These are phyloP conservation scores for Corrigiola litoralis DNA, from an alignment of 179 eudicot species.

Conservation along the genomic window DNA sequence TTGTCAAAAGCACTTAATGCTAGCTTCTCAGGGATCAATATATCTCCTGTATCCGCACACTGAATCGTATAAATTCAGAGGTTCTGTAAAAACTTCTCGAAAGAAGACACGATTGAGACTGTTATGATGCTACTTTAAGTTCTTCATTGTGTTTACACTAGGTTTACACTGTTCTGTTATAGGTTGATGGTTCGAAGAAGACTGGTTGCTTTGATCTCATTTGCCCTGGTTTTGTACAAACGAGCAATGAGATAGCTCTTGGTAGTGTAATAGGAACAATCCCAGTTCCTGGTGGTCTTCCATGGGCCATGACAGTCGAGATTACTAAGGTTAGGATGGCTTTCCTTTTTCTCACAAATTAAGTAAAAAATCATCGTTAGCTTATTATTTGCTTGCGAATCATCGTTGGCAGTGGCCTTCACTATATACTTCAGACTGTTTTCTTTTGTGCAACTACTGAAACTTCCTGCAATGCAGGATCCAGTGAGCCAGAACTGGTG, in stretches of 20 bases:
- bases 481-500: conserved; percentile 18
- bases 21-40: background rate
- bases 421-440: background rate
- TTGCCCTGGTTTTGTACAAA: conserved; percentile 31
- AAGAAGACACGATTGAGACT: background rate
- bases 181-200: conserved; percentile 20
- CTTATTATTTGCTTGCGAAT: too few relatives aligned
- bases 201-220: conserved; percentile 31
- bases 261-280: conserved; percentile 26
- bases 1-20: too few relatives aligned
- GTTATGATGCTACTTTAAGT: too few relatives aligned
- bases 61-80: too few relatives aligned
- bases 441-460: background rate
- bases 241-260: conserved; percentile 23
- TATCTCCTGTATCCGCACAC: too few relatives aligned
- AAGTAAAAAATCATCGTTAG: too few relatives aligned
- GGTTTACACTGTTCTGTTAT: background rate
- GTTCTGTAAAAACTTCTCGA: background rate
- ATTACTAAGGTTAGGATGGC: too few relatives aligned
- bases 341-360: too few relatives aligned
- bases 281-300: conserved; percentile 27
- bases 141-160: too few relatives aligned
- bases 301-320: conserved; percentile 30
- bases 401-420: too few relatives aligned
- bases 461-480: conserved; percentile 12